Percentiles rank a stretch among this genome's conserved stretches.
Evolutionary conservation across 257 asterid genomes (phyloP).

Genomic region (Hygrophila difformis): DNA sequence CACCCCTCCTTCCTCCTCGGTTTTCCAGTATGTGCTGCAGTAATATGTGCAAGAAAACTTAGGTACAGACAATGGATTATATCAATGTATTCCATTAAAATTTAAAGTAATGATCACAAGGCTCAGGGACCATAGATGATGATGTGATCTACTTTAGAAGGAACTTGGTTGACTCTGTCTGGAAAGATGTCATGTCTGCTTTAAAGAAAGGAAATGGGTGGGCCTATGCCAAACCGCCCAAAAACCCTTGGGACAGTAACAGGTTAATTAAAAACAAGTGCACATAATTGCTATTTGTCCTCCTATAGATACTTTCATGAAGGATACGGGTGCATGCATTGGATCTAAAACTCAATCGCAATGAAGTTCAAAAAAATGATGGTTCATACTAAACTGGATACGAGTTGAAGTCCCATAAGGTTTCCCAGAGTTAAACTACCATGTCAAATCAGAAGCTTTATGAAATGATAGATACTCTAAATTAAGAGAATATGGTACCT

Average conservation of each 20-base stretch:
- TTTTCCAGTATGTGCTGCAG: conserved; percentile 81
- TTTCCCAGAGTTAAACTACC: background rate
- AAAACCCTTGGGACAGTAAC: conserved; percentile 8
- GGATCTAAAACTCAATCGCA: background rate
- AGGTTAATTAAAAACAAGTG: conserved; percentile 14
- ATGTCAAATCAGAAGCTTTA: background rate
- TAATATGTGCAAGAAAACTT: conserved; percentile 14
- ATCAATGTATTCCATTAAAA: conserved; percentile 1
- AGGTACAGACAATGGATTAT: conserved; percentile 6
- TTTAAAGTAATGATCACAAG: background rate
- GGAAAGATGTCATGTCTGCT: conserved; percentile 15
- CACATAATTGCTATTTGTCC: conserved; percentile 1
- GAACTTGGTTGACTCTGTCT: conserved; percentile 13
- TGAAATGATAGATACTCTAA: conserved; percentile 8
- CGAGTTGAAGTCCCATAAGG: conserved; percentile 2
- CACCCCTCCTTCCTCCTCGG: conserved; percentile 77
- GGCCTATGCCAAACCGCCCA: conserved; percentile 6
- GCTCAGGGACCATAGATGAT: conserved; percentile 16
- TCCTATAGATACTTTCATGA: conserved; percentile 1
- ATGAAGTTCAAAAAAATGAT: too few relatives aligned
- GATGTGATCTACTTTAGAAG: conserved; percentile 8
- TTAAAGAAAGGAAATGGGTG: background rate
- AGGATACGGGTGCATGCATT: background rate
- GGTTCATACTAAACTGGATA: too few relatives aligned
- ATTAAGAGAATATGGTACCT: conserved; percentile 35